Evolutionary conservation across 345 rosid species (phyloP), one percentile per base, ranked within the genome.

Genomic region (Carallia pectinifolia): DNA sequence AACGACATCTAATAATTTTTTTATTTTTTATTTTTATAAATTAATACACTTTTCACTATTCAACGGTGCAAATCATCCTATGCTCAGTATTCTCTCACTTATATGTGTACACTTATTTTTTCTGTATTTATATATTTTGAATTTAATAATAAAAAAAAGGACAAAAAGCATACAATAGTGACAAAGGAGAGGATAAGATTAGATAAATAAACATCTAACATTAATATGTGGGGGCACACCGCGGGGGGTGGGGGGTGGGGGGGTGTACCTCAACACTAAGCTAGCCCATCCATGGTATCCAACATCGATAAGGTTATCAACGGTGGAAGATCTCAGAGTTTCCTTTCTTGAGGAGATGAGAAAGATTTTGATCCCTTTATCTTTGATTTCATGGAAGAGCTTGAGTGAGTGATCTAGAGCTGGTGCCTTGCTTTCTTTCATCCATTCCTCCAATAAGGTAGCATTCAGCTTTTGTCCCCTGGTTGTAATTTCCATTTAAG

Each of bases 241-340:
- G n/a, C n/a, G n/a, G n/a, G n/a, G n/a, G n/a, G n/a, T n/a, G n/a
- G n/a, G n/a, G n/a, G n/a, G n/a, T 62, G 10, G 47, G 23, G 38
- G 10, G 47, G 53, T 17, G 48, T 85, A 86, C 96, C 98, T 90
- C 68, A 93, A 74, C 15, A 82, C 68, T 55, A 93, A 93, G 53
- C 79, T 55, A 50, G 88, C 52, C 98, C 98, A 93, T 33, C 97
- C 96, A 61, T 90, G 90, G 66, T 84, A 90, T n/a, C 98, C 98
- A 29, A 72, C 96, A 18, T 80, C 72, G 71, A 93, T 85, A 54
- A 90, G 98, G 76, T 93, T 90, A 61, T 89, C 90, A 0, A 88
- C 90, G 2, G 98, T 93, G 69, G 90, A 71, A 60, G 93, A 85
- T 81, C 98, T 77, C 38, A 90, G 85, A 53, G 78, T 62, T 65